Conservation (phyloP, 2,329 filamentous ascomycete species). For the Parastagonospora nodorum region DNA sequence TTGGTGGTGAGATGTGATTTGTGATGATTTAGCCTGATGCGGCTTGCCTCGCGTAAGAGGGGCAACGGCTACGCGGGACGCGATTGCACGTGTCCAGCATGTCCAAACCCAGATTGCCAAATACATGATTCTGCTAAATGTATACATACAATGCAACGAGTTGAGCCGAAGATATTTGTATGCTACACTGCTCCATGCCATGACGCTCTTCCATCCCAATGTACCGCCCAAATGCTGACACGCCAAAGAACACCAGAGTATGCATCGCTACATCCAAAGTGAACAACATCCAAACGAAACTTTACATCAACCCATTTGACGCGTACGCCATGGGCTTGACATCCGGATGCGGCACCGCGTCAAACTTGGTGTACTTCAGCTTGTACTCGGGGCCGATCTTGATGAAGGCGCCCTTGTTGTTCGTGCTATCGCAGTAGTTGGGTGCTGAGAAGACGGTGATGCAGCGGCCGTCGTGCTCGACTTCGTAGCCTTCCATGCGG, state of each 20-base stretch:
- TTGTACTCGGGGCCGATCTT: slow-evolving; percentile 93
- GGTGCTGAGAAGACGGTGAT: slow-evolving; percentile 99
- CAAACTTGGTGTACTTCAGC: slow-evolving; percentile 89
- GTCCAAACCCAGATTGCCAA: neutral
- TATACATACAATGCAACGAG: neutral
- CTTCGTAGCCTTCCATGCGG: slow-evolving; percentile 98
- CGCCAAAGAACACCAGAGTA: slow-evolving; percentile 45
- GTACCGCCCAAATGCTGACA: slow-evolving; percentile 26
- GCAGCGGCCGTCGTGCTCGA: slow-evolving; percentile 93
- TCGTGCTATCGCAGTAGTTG: slow-evolving; percentile 95
- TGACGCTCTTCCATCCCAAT: slow-evolving; percentile 3
- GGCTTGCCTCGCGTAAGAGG: neutral
- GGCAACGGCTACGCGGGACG: neutral
- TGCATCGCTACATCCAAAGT: slow-evolving; percentile 38
- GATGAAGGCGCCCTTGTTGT: slow-evolving; percentile 98
- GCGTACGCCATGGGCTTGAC: slow-evolving; percentile 95
- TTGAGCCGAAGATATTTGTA: neutral
- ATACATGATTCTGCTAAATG: neutral
- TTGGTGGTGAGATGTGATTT: slow-evolving; percentile 4
- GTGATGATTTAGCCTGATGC: neutral
- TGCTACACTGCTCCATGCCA: slow-evolving; percentile 3
- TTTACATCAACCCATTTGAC: slow-evolving; percentile 77
- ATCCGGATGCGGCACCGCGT: slow-evolving; percentile 93
- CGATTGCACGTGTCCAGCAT: too few species aligned
- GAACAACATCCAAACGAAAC: slow-evolving; percentile 14